These are phyloP conservation scores for Haplosporangium sp. DNA, from an alignment of 371 early-diverging fungal species.

Conservation along the genomic window DNA sequence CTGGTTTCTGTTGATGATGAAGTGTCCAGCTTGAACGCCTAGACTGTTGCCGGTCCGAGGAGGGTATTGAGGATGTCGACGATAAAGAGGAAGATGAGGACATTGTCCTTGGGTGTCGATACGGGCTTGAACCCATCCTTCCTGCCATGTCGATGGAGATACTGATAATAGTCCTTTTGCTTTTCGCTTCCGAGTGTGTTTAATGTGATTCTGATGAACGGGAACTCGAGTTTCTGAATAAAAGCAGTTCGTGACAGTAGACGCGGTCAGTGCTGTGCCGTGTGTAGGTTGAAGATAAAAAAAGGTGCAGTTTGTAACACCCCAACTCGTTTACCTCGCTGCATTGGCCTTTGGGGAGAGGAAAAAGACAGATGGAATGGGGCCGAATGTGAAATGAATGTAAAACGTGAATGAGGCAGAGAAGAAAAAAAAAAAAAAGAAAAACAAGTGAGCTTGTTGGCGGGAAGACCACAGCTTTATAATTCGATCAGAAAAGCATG, in stretches of 20 bases:
- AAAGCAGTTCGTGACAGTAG: too few relatives aligned
- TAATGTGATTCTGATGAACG: too few relatives aligned
- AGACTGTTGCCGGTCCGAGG: background rate
- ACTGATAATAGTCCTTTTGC: too few relatives aligned
- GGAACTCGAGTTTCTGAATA: too few relatives aligned
- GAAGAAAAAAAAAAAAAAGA: background rate
- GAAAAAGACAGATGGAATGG: background rate
- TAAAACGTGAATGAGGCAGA: background rate
- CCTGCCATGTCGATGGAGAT: background rate
- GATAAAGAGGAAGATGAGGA: slow-evolving; percentile 19
- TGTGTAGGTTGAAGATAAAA: too few relatives aligned
- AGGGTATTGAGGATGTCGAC: slow-evolving; percentile 1
- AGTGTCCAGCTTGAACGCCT: slow-evolving; percentile 13
- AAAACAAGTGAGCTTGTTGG: background rate
- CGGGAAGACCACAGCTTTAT: too few relatives aligned
- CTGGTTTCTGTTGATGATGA: slow-evolving; percentile 7
- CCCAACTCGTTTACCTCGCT: background rate
- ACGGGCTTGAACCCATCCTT: background rate
- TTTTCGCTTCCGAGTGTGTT: too few relatives aligned
- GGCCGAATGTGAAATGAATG: background rate
- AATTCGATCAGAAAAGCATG: too few relatives aligned
- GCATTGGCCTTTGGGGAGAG: slow-evolving; percentile 12
- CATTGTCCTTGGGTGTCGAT: background rate
- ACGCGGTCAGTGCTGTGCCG: too few relatives aligned
- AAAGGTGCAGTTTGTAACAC: too few relatives aligned